Conservation (phyloP, 2,329 filamentous ascomycete genomes). For the Cladosporium cucumerinum region DNA sequence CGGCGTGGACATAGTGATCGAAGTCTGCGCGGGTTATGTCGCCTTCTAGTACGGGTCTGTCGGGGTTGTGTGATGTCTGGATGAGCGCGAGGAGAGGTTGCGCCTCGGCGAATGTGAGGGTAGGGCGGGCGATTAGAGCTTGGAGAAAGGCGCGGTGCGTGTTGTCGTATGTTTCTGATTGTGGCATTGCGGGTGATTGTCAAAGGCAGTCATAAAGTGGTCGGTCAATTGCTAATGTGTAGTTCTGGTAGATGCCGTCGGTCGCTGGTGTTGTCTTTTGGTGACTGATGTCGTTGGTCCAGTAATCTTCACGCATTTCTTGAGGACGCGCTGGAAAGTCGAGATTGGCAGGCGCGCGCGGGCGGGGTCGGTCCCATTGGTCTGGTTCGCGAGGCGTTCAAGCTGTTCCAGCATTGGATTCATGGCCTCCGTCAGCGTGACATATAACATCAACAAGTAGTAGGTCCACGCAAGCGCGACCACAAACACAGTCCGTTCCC, state of each 20-base stretch:
- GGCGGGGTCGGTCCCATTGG: background rate
- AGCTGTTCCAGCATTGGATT: background rate
- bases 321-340: background rate
- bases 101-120: constrained; percentile 71
- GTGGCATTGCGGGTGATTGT: background rate
- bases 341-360: background rate
- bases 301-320: background rate
- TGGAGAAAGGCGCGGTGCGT: constrained; percentile 86
- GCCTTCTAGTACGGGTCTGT: constrained; percentile 50
- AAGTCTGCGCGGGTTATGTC: constrained; percentile 69
- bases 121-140: constrained; percentile 74
- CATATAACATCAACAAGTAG: background rate
- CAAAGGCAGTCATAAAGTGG: background rate
- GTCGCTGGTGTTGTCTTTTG: background rate
- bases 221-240: background rate
- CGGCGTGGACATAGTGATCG: constrained; percentile 62
- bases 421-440: background rate
- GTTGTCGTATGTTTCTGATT: constrained; percentile 50
- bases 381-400: background rate
- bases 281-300: background rate
- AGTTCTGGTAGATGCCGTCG: background rate
- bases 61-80: constrained; percentile 55
- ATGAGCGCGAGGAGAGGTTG: constrained; percentile 74
- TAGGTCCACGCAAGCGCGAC: background rate
- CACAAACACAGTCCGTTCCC: background rate